These are phyloP conservation scores for Simmondsia chinensis DNA, from an alignment of 148 eudicot species.

Conservation along the genomic window DNA sequence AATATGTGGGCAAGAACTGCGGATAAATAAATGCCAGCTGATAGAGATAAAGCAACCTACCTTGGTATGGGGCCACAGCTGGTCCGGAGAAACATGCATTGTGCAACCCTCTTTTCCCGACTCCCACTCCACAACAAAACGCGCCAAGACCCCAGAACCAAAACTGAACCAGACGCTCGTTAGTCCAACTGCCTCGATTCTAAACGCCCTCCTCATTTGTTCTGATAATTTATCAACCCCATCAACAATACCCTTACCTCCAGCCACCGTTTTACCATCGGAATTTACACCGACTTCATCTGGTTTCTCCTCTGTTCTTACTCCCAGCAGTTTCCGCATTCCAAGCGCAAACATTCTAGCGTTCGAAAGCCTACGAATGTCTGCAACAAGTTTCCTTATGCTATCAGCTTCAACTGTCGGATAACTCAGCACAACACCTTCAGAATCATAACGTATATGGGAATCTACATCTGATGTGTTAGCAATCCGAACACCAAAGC, in stretches of 20 bases:
- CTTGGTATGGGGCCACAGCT: conserved; percentile 99
- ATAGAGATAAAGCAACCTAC: conserved; percentile 39
- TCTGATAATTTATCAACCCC: conserved; percentile 58
- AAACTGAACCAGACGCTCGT: conserved; percentile 97
- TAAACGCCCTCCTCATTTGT: conserved; percentile 83
- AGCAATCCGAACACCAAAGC: conserved; percentile 84
- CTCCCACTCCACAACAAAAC: conserved; percentile 99
- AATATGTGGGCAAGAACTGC: neutral
- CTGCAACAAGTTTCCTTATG: conserved; percentile 84
- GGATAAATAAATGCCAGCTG: neutral
- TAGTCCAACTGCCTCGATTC: conserved; percentile 94
- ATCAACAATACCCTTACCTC: conserved; percentile 38
- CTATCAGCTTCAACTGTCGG: conserved; percentile 86
- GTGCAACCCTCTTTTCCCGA: conserved; percentile 94
- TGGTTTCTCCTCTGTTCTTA: conserved; percentile 49
- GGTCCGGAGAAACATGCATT: conserved; percentile 98
- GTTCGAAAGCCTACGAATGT: conserved; percentile 79
- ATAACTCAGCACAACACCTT: conserved; percentile 85
- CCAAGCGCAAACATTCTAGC: conserved; percentile 91
- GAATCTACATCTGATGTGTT: conserved; percentile 89
- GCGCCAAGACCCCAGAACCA: conserved; percentile 77
- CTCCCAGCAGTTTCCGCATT: conserved; percentile 84
- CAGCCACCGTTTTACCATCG: conserved; percentile 38
- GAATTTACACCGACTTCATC: conserved; percentile 43
- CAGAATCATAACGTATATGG: conserved; percentile 85